Evolutionary conservation across 805 yeast species (phyloP).

Genomic region (Wickerhamiella cacticola): DNA sequence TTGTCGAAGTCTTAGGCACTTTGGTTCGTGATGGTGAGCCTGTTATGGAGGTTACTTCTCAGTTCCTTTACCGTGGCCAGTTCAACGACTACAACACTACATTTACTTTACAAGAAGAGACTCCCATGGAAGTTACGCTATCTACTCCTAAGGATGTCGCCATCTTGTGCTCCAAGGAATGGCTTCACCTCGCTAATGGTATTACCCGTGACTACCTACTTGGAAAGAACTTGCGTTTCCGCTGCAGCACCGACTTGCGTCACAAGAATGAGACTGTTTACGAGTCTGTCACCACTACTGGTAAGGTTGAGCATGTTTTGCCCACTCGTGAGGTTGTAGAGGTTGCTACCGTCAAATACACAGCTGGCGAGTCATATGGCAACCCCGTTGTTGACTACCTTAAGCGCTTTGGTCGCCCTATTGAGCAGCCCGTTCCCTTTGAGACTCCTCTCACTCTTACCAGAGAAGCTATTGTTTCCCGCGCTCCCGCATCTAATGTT

Average conservation of each 20-base stretch:
- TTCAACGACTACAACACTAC: conserved; percentile 84
- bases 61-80: conserved; percentile 91
- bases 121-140: conserved; percentile 70
- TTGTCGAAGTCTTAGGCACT: conserved; percentile 90
- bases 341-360: conserved; percentile 73
- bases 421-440: conserved; percentile 85
- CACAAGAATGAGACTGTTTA: conserved; percentile 66
- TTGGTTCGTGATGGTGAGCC: conserved; percentile 62
- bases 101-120: conserved; percentile 75
- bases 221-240: conserved; percentile 72
- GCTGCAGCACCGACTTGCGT: conserved; percentile 72
- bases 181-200: conserved; percentile 71
- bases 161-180: conserved; percentile 85
- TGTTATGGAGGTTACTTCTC: conserved; percentile 87
- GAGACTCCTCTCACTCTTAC: conserved; percentile 83
- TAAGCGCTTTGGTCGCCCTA: conserved; percentile 78
- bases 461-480: conserved; percentile 35
- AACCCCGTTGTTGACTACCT: conserved; percentile 95
- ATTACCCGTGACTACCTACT: conserved; percentile 52
- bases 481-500: conserved; percentile 92
- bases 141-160: conserved; percentile 80
- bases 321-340: conserved; percentile 83
- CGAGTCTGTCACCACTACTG: conserved; percentile 70
- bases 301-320: conserved; percentile 75
- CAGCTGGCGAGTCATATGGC: conserved; percentile 87